Base-by-base conservation (phyloP, 2,329 filamentous ascomycete species). In the Talaromyces sp. region DNA sequence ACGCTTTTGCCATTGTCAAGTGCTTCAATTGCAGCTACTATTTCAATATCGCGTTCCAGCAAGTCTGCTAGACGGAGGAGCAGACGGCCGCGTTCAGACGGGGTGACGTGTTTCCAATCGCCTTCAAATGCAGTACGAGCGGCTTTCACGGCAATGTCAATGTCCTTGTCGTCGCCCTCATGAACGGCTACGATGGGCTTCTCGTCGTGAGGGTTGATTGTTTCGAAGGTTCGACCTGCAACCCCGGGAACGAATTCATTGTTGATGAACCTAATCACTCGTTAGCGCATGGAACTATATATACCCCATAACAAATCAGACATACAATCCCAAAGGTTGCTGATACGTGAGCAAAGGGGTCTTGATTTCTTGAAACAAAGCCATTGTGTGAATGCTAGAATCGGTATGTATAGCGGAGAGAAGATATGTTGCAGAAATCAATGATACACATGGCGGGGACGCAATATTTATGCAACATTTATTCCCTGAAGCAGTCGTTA, bases 161-260 rank as follows among this genome's bases (percentile, higher is more conserved):
- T 83, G 82, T 80, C 75, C 84, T 96, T 93, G 84, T 96, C 92
- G 69, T 89, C 91, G 75, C 89, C 93, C 82, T 96, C 93, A 76
- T 87, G 82, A 72, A 97, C 91, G 64, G 88, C 88, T 83, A 84
- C 86, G 82, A 96, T 96, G 74, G 92, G 87, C 80, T 93, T 88
- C 80, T 97, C 93, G 69, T 87, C 92, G 68, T 89, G 75, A 66
- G 93, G 93, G 86, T 96, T 96, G 85, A 95, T 89, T 78, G 93
- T 90, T 81, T 97, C 92, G 75, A 97, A 95, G 71, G 89, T 93
- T 85, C 92, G 90, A 82, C 93, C 93, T 73, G 96, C 91, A 68
- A 90, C 88, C 76, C 88, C 85, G 79, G 90, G 88, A 69, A 96
- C 87, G 82, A 89, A 97, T 81, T 97, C 90, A 79, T 94, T 93